A percentile compares a stretch with the other conserved stretches of the same genome.
Conservation (phyloP, 352 stramenopile genomes). For the Phytophthora podocarpi region DNA sequence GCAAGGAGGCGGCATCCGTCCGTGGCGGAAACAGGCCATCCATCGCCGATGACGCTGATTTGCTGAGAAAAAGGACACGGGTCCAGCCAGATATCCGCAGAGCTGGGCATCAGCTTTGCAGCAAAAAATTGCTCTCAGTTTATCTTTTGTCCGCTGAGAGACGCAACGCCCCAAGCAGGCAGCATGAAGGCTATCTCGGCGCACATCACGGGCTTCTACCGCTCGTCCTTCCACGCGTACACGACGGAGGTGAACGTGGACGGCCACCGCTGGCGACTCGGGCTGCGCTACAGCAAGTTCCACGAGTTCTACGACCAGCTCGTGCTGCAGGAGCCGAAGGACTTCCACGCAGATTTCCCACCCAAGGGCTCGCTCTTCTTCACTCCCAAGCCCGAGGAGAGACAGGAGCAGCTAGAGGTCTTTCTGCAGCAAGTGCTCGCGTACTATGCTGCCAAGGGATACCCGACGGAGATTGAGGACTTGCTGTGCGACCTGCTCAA, state of each 20-base stretch:
- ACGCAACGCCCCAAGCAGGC: no score
- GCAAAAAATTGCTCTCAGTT: conserved; percentile 32
- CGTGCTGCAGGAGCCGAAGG: conserved; percentile 32
- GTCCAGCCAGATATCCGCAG: no score
- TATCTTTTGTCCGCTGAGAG: conserved; percentile 17
- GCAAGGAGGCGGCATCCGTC: conserved; percentile 2
- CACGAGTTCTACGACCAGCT: conserved; percentile 62
- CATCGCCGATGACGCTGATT: conserved; percentile 24
- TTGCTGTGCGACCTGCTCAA: conserved; percentile 66
- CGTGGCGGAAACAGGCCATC: neutral
- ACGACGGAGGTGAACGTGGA: conserved; percentile 56
- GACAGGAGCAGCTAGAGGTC: conserved; percentile 61
- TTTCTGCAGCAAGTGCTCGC: conserved; percentile 61
- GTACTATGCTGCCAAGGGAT: conserved; percentile 37
- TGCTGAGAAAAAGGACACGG: conserved; percentile 21
- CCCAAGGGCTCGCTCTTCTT: conserved; percentile 73
- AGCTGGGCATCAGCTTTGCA: conserved; percentile 9
- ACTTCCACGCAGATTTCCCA: conserved; percentile 66
- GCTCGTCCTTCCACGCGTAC: conserved; percentile 56
- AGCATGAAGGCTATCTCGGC: conserved; percentile 42
- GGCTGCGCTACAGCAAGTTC: conserved; percentile 75
- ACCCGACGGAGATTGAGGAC: conserved; percentile 38
- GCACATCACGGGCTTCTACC: conserved; percentile 55
- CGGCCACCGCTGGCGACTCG: conserved; percentile 48
- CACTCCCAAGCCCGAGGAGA: conserved; percentile 58